Evolutionary conservation across 2,329 filamentous ascomycete genomes (phyloP).

Genomic region (Penicillium sp.): DNA sequence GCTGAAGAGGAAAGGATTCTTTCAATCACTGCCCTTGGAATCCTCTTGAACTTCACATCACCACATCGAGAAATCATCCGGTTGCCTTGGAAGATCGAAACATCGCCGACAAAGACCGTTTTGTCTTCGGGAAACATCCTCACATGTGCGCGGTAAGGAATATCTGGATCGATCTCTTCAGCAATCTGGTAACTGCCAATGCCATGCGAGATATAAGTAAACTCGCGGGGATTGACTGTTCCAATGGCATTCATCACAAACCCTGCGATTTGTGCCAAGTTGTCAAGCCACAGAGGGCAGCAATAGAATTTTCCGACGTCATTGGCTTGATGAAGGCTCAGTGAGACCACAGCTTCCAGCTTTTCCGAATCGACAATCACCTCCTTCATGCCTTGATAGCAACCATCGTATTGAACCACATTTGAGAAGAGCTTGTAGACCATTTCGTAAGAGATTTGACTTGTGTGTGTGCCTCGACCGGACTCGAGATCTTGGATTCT

Average conservation of each 20-base stretch:
- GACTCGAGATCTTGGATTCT: background rate
- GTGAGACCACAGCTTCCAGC: background rate
- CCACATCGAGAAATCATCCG: background rate
- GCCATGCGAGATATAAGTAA: background rate
- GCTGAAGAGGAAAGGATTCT: background rate
- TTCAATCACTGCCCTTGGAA: background rate
- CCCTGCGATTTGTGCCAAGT: background rate
- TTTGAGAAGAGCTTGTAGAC: background rate
- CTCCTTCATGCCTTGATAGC: background rate
- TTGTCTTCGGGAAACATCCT: background rate
- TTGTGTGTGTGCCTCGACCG: background rate
- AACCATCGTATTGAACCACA: background rate
- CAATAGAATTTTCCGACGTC: background rate
- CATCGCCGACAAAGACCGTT: background rate
- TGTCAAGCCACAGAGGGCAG: background rate
- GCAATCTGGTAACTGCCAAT: background rate
- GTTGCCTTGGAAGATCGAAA: background rate
- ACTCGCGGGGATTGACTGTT: background rate
- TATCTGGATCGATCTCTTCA: background rate
- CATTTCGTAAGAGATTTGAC: background rate
- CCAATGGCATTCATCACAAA: background rate
- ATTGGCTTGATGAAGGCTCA: background rate
- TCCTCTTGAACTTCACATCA: background rate
- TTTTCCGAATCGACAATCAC: background rate
- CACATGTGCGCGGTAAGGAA: background rate